phyloP scores from a whole-genome alignment of 306 rosid genomes.

The Vigna angularis region DNA sequence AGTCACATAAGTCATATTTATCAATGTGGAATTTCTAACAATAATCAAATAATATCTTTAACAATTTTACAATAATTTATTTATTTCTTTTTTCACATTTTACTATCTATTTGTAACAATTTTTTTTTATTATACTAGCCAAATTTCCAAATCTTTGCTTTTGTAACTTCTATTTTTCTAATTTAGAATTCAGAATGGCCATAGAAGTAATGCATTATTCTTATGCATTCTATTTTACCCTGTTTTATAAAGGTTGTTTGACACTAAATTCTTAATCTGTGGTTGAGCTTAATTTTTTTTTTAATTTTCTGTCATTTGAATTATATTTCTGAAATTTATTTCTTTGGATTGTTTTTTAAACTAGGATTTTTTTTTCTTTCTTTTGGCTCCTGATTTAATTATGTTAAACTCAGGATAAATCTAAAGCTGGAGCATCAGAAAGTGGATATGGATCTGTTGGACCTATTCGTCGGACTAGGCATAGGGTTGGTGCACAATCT shows the following conservation, averaged over 20 bases:
- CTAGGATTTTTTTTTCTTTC: not conserved
- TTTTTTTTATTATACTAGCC: not conserved
- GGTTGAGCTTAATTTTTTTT: not conserved
- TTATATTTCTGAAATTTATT: conserved; percentile 24
- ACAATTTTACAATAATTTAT: not conserved
- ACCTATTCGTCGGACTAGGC: conserved; percentile 70
- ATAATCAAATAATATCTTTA: too few species aligned
- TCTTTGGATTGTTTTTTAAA: conserved; percentile 9
- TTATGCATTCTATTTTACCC: not conserved
- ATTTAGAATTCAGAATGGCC: not conserved
- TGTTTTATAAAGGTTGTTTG: not conserved
- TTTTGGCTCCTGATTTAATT: conserved; percentile 18
- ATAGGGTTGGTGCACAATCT: conserved; percentile 54
- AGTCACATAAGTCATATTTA: too few species aligned
- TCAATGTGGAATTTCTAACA: too few species aligned
- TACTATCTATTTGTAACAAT: conserved; percentile 5
- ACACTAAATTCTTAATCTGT: not conserved
- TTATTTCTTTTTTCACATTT: conserved; percentile 9
- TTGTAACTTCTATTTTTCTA: not conserved
- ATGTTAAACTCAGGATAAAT: conserved; percentile 55
- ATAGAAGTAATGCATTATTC: not conserved
- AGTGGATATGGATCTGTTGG: conserved; percentile 75
- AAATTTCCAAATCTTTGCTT: not conserved
- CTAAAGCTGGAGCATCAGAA: conserved; percentile 54
- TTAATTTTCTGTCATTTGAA: not conserved